These are phyloP conservation scores for Yamadazyma insecticola DNA, from an alignment of 805 yeast species.

Conservation along the genomic window DNA sequence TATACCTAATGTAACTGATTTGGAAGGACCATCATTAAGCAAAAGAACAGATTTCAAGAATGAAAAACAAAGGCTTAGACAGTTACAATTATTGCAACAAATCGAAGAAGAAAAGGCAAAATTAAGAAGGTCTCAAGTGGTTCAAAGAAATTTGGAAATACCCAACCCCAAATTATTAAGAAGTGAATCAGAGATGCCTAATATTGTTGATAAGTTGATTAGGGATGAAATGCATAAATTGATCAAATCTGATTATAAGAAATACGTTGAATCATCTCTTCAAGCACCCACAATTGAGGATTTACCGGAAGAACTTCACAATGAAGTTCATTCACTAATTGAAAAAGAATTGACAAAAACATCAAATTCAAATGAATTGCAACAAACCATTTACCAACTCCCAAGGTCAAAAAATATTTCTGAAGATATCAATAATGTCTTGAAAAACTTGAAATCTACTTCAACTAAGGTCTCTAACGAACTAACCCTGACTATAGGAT, in stretches of 20 bases:
- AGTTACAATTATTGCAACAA: conserved; percentile 18
- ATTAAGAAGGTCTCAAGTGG: conserved; percentile 42
- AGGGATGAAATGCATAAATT: conserved; percentile 28
- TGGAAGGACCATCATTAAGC: conserved; percentile 14
- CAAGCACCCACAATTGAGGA: conserved; percentile 19
- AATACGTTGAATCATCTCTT: conserved; percentile 17
- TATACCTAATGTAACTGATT: conserved; percentile 27
- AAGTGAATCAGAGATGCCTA: neutral
- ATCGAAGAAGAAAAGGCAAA: conserved; percentile 24
- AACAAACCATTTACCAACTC: no score
- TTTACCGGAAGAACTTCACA: conserved; percentile 22
- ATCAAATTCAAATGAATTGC: no score
- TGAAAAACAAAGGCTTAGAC: conserved; percentile 18
- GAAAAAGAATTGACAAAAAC: no score
- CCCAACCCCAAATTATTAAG: conserved; percentile 26
- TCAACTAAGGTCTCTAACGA: no score
- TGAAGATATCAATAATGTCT: no score
- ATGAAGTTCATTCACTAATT: conserved; percentile 5
- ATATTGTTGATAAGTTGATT: conserved; percentile 12
- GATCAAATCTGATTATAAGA: conserved; percentile 40
- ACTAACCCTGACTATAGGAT: no score
- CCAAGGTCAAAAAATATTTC: no score
- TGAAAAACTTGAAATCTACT: no score
- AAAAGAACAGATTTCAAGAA: conserved; percentile 22
- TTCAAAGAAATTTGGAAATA: conserved; percentile 41